Conservation (phyloP, 2,329 filamentous ascomycete species). For the Beauveria sp. region DNA sequence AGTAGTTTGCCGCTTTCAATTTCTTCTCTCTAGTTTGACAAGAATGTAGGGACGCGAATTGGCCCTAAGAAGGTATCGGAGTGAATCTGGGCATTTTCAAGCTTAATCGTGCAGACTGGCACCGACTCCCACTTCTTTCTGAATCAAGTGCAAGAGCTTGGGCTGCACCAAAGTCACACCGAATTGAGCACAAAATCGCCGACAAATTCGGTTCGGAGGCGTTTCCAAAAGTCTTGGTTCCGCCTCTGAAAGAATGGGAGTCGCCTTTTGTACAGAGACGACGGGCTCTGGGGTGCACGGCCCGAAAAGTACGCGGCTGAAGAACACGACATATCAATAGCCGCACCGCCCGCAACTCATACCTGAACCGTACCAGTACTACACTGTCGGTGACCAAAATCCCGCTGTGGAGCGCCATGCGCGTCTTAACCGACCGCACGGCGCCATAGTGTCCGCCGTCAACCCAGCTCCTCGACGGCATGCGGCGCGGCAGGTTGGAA, state of each 20-base stretch:
- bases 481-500: constrained; percentile 11
- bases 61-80: not conserved
- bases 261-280: not conserved
- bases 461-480: not conserved
- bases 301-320: not conserved
- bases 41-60: not conserved
- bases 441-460: constrained; percentile 5
- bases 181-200: not conserved
- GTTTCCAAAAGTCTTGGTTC: not conserved
- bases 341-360: constrained; percentile 5
- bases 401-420: constrained; percentile 1
- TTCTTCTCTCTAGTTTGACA: not conserved
- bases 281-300: not conserved
- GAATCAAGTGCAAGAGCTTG: not conserved
- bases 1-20: not conserved
- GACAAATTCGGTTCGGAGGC: not conserved
- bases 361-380: constrained; percentile 1
- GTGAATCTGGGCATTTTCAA: not conserved
- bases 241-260: not conserved
- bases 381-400: not conserved
- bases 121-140: constrained; percentile 2
- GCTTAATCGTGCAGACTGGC: not conserved
- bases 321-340: constrained; percentile 11
- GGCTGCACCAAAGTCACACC: constrained; percentile 1
- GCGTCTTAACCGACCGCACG: not conserved